phyloP scores from a whole-genome alignment of 306 rosid species.

The Quercus robur region DNA sequence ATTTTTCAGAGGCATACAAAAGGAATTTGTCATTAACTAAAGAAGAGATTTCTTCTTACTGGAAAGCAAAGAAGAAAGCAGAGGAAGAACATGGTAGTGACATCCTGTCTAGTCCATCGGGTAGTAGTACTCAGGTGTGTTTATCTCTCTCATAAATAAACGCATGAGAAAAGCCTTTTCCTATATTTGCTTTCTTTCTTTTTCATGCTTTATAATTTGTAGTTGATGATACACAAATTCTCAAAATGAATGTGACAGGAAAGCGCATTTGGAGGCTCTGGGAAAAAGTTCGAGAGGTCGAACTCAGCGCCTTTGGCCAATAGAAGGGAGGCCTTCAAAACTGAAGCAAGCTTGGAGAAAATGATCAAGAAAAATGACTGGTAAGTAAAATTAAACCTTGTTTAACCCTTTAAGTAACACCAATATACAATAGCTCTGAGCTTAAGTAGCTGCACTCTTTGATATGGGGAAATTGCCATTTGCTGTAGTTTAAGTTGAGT shows the following conservation, averaged over 20 bases:
- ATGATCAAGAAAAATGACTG: slow-evolving; percentile 51
- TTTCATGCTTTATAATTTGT: background rate
- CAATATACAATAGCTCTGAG: too few relatives aligned
- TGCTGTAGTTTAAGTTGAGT: too few relatives aligned
- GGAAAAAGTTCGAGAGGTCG: slow-evolving; percentile 33
- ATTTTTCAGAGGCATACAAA: slow-evolving; percentile 26
- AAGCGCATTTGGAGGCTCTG: slow-evolving; percentile 7
- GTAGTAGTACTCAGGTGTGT: slow-evolving; percentile 33
- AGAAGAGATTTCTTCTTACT: slow-evolving; percentile 54
- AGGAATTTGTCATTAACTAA: slow-evolving; percentile 62
- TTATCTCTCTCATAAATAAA: background rate
- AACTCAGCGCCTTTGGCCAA: slow-evolving; percentile 24
- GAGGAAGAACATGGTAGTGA: slow-evolving; percentile 56
- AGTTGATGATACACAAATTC: background rate
- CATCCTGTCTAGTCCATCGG: slow-evolving; percentile 23
- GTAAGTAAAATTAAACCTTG: slow-evolving; percentile 23
- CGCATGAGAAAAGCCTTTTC: too few relatives aligned
- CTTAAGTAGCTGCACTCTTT: too few relatives aligned
- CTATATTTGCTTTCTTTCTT: background rate
- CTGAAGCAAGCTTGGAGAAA: slow-evolving; percentile 39
- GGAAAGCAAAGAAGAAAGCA: slow-evolving; percentile 48
- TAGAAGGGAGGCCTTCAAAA: slow-evolving; percentile 1
- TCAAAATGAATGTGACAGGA: slow-evolving; percentile 3
- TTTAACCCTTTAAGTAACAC: too few relatives aligned
- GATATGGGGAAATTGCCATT: too few relatives aligned